Evolutionary conservation across 768 basidiomycete genomes (phyloP), one percentile per base, ranked within the genome.

Genomic region (Daedaleopsis nitida): DNA sequence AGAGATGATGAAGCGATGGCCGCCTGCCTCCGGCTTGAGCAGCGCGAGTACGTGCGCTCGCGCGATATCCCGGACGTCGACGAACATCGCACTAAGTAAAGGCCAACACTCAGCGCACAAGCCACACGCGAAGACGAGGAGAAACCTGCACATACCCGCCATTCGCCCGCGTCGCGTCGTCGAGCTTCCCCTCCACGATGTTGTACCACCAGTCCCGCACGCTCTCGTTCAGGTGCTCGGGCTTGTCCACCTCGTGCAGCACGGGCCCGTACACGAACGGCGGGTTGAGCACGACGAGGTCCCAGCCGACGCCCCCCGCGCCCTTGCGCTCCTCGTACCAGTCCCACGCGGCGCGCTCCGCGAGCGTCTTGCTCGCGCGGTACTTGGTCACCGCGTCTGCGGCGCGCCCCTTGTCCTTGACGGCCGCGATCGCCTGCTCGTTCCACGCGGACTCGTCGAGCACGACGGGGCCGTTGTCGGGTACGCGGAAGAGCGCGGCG

Each of bases 391-490:
- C 62, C 0, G 65, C 59, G 1, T 71, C 62, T 0, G 83, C 82
- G 1, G 80, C 75, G 19, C 74, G 70, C 1, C 87, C 88, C 51
- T 83, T 74, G 62, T 82, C 76, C 57, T 81, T 75, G 19, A 83
- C 77, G 11, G 75, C 73, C 51, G 74, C 69, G 19, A 83, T 68
- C 3, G 81, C 74, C 55, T 73, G 74, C 14, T 83, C 70, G 65
- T 89, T 88, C 91, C 89, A 91, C 69, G 88, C 78, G 14, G 68
- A 64, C 68, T 89, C 86, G 32, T 72, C 76, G 64, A 81, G 83
- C 4, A 74, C 72, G 21, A 35, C 43, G 24, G 53, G 27, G 13
- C n/a, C 32, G 16, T n/a, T n/a, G n/a, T 55, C 49, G 13, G 66
- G 60, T 0, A 65, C 60, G 19, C 42, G 67, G 0, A 72, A 59